Conservation (phyloP, 2,329 filamentous ascomycete genomes). For the Aotearoamyces nothofagi region DNA sequence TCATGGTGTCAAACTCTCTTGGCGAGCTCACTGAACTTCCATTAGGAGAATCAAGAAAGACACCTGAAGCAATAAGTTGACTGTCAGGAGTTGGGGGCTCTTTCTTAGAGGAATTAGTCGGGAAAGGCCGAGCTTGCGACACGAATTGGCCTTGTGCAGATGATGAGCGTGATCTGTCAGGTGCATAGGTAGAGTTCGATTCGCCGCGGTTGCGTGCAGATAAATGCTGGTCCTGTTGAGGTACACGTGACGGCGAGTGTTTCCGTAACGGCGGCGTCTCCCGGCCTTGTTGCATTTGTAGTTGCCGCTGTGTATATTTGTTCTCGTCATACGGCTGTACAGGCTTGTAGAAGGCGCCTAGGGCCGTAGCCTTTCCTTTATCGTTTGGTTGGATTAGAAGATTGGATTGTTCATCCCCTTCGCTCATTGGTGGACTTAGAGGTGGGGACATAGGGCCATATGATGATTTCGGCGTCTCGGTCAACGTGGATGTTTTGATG, state of each 20-base stretch:
- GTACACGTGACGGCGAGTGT: conserved; percentile 12
- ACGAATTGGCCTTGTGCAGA: conserved; percentile 25
- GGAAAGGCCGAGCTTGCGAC: no score
- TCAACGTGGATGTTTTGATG: conserved; percentile 17
- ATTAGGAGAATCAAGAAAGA: conserved; percentile 15
- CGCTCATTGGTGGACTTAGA: conserved; percentile 56
- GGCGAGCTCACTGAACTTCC: conserved; percentile 7
- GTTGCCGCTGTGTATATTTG: conserved; percentile 68
- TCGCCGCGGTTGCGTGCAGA: conserved; percentile 29
- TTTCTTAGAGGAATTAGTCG: conserved; percentile 8
- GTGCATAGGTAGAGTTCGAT: conserved; percentile 25
- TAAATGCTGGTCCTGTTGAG: conserved; percentile 10
- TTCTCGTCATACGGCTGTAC: conserved; percentile 67
- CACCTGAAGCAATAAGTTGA: conserved; percentile 6
- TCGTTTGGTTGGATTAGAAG: conserved; percentile 63
- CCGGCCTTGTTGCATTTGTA: conserved; percentile 64
- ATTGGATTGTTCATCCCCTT: conserved; percentile 48
- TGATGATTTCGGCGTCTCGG: conserved; percentile 17
- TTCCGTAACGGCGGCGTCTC: conserved; percentile 36
- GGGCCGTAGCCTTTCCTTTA: conserved; percentile 65
- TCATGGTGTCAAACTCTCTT: conserved; percentile 2
- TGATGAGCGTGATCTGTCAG: conserved; percentile 29
- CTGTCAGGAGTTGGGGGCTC: conserved; percentile 9
- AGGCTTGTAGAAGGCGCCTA: conserved; percentile 59
- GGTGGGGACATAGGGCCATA: conserved; percentile 31